A percentile compares a stretch with the other conserved stretches of the same genome.
Conservation (phyloP, 257 asterid genomes). For the Scutellaria barbata region DNA sequence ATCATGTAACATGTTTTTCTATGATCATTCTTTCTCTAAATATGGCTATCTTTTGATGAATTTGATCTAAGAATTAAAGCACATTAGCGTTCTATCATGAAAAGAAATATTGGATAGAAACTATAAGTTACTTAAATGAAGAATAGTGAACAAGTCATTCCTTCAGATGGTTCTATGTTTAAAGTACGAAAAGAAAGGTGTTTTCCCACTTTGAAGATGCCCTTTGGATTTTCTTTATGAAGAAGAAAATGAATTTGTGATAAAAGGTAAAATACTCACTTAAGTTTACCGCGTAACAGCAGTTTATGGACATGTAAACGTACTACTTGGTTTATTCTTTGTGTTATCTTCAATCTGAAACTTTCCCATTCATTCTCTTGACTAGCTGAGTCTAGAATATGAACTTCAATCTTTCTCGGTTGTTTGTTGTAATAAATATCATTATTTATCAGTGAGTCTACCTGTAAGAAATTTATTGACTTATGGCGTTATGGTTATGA, state of each 20-base stretch:
- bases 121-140: not conserved
- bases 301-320: slow-evolving; percentile 9
- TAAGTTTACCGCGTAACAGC: not conserved
- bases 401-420: not conserved
- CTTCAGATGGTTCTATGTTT: not conserved
- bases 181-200: not conserved
- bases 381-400: not conserved
- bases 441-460: not conserved
- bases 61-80: not conserved
- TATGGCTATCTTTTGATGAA: not conserved
- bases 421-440: not conserved
- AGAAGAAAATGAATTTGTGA: not conserved
- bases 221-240: not conserved
- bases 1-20: not conserved
- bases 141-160: not conserved
- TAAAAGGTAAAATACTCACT: not conserved
- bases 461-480: not conserved
- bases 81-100: not conserved
- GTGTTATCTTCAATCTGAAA: not conserved
- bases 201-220: not conserved
- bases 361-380: slow-evolving; percentile 1
- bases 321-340: not conserved
- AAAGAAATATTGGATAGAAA: not conserved
- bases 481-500: slow-evolving; percentile 20
- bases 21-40: not conserved